Conservation (phyloP, 306 rosid genomes). For the Potentilla sterilis region DNA sequence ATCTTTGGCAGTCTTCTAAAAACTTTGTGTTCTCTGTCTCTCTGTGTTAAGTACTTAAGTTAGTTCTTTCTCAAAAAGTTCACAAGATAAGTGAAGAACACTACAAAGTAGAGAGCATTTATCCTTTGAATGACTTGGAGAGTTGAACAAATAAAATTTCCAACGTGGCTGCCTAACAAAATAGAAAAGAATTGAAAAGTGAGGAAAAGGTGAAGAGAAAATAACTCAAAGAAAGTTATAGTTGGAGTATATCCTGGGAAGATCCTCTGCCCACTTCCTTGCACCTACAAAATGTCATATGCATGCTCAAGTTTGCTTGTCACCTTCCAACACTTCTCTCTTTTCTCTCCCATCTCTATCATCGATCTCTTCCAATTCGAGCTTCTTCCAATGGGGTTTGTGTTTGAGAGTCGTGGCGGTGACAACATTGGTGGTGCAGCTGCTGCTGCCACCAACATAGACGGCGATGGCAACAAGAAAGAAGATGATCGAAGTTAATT, state of each 20-base stretch:
- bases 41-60: too few species aligned
- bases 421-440: too few species aligned
- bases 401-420: not conserved
- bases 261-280: constrained; percentile 25
- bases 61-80: too few species aligned
- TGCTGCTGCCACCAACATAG: not conserved
- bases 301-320: not conserved
- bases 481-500: not conserved
- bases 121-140: not conserved
- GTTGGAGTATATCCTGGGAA: constrained; percentile 34
- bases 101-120: too few species aligned
- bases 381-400: not conserved
- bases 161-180: not conserved
- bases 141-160: not conserved
- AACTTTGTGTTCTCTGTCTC: too few species aligned
- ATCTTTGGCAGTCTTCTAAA: too few species aligned
- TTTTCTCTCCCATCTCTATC: not conserved
- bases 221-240: not conserved
- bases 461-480: not conserved
- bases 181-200: not conserved
- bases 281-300: constrained; percentile 31
- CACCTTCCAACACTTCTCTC: constrained; percentile 10
- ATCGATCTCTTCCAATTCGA: not conserved
- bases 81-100: too few species aligned
- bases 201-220: not conserved